A percentile compares a stretch with the other conserved stretches of the same genome.
Conservation (phyloP, 495 filamentous ascomycete species). For the Neurospora discreta region DNA sequence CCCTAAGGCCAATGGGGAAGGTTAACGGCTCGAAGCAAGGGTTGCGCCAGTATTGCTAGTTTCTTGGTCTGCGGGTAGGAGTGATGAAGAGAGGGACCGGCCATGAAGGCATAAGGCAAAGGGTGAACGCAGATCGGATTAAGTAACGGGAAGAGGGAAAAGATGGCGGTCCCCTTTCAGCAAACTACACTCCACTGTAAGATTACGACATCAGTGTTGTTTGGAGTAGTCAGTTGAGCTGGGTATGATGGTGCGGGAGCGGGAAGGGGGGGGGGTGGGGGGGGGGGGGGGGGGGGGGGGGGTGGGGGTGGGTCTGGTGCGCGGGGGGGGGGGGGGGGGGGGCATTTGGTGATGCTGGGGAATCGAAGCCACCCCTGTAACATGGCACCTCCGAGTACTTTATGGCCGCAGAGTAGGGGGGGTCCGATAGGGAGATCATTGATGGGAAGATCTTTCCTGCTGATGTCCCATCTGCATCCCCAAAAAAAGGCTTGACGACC, state of each 20-base stretch:
- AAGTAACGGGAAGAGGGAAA: conserved; percentile 9
- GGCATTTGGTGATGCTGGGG: conserved; percentile 5
- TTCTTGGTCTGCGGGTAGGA: conserved; percentile 8
- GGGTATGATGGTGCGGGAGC: conserved; percentile 8
- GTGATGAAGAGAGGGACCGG: conserved; percentile 5
- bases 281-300: too few relatives aligned
- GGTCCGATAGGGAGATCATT: conserved; percentile 13
- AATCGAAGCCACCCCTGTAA: neutral
- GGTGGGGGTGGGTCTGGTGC: too few relatives aligned
- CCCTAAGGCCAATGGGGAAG: conserved; percentile 27
- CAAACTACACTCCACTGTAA: conserved; percentile 2
- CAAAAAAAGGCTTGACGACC: neutral
- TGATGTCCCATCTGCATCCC: conserved; percentile 9
- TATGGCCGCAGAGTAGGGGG: conserved; percentile 5
- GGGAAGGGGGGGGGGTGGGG: too few relatives aligned
- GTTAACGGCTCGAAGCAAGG: conserved; percentile 1
- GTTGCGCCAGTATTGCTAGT: conserved; percentile 9
- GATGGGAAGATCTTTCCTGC: conserved; percentile 19
- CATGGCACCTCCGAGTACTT: conserved; percentile 6
- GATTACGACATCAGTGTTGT: conserved; percentile 6
- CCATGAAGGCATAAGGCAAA: conserved; percentile 2
- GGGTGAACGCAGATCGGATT: conserved; percentile 18
- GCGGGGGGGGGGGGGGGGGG: conserved; percentile 7
- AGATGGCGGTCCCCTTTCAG: conserved; percentile 1
- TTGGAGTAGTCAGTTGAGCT: conserved; percentile 6